These are phyloP conservation scores for Eucalyptus rudis DNA, from an alignment of 345 rosid species.

Conservation along the genomic window DNA sequence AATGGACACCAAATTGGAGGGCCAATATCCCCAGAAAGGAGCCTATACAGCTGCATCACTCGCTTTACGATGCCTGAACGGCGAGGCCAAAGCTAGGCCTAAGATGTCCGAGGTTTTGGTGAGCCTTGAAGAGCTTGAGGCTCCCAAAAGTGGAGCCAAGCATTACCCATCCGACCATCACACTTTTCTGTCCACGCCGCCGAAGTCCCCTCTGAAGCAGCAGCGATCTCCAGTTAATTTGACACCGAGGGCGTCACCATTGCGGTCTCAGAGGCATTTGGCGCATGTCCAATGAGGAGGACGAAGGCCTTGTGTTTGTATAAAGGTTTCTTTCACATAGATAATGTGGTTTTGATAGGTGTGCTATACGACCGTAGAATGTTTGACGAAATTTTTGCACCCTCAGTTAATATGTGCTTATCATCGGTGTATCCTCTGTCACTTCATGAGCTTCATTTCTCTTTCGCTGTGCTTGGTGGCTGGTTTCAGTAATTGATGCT, in stretches of 20 bases:
- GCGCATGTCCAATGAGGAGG: slow-evolving; percentile 29
- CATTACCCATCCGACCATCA: slow-evolving; percentile 12
- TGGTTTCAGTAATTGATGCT: background rate
- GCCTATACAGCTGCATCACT: slow-evolving; percentile 69
- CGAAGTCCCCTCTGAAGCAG: slow-evolving; percentile 43
- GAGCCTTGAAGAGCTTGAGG: slow-evolving; percentile 18
- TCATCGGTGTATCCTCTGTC: background rate
- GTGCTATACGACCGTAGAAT: background rate
- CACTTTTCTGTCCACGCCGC: slow-evolving; percentile 14
- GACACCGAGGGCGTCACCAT: slow-evolving; percentile 51
- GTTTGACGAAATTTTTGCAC: background rate
- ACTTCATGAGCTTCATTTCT: background rate
- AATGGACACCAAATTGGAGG: slow-evolving; percentile 94
- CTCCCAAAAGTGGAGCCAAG: background rate
- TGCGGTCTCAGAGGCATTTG: slow-evolving; percentile 42
- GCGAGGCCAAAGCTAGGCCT: slow-evolving; percentile 69
- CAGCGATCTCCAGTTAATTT: slow-evolving; percentile 38
- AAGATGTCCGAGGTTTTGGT: slow-evolving; percentile 80
- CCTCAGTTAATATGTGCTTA: background rate
- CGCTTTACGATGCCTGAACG: slow-evolving; percentile 56
- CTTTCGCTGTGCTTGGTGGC: background rate
- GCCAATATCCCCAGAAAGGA: slow-evolving; percentile 89
- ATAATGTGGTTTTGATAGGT: background rate
- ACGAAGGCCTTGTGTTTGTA: background rate
- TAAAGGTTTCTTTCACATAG: background rate